Conservation (phyloP, 1,284 basidiomycete species). For the Coniferiporia sulphurascens region DNA sequence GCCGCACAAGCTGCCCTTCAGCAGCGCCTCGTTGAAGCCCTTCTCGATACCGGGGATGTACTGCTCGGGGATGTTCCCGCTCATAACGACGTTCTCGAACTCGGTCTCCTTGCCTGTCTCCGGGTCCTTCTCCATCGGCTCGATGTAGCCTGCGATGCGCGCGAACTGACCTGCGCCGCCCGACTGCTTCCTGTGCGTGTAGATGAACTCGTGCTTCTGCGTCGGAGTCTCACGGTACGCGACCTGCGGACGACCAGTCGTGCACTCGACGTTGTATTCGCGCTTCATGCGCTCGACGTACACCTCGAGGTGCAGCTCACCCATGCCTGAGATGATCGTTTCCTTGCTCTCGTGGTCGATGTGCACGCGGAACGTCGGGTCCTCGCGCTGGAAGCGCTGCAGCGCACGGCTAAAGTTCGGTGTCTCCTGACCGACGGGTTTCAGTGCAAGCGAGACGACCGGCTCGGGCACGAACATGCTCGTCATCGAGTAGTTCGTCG, state of each 20-base stretch:
- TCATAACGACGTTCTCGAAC: constrained; percentile 89
- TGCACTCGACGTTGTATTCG: constrained; percentile 94
- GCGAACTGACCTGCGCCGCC: constrained; percentile 98
- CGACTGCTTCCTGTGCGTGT: constrained; percentile 98
- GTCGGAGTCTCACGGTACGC: constrained; percentile 96
- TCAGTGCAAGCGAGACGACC: constrained; percentile 94
- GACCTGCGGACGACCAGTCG: constrained; percentile 94
- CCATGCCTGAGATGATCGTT: constrained; percentile 99
- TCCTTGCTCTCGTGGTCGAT: constrained; percentile 93
- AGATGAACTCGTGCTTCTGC: constrained; percentile 77
- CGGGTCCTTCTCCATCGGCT: constrained; percentile 81
- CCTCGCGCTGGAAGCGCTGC: constrained; percentile 98
- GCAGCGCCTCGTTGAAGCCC: constrained; percentile 94
- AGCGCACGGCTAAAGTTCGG: constrained; percentile 96
- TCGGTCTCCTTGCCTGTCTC: constrained; percentile 83
- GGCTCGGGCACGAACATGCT: constrained; percentile 99
- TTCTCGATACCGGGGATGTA: constrained; percentile 97
- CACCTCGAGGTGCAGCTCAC: constrained; percentile 97
- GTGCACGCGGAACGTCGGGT: constrained; percentile 98
- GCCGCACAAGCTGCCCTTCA: constrained; percentile 89
- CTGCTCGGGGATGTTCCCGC: constrained; percentile 86
- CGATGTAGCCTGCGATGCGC: constrained; percentile 87
- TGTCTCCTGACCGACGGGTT: constrained; percentile 87
- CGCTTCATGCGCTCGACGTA: constrained; percentile 99
- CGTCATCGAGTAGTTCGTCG: constrained; percentile 86